Evolutionary conservation across 1,284 basidiomycete genomes (phyloP).

Genomic region (Microbotryum scabiosae): DNA sequence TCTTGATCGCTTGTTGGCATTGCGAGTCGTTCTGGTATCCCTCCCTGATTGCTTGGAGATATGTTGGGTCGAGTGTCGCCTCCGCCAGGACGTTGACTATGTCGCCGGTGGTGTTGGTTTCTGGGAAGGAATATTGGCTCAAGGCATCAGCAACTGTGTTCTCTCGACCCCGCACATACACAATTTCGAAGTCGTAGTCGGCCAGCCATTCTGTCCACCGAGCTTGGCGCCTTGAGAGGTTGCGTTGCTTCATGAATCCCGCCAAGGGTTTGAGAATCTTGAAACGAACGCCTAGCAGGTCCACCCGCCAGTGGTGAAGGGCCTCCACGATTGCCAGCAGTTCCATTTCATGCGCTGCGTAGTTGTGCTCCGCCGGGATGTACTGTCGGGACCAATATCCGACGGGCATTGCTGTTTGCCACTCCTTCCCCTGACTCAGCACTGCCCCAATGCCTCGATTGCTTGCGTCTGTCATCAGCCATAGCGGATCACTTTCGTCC

Average conservation of each 20-base stretch:
- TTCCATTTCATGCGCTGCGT: constrained; percentile 21
- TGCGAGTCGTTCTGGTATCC: no score
- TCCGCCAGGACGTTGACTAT: no score
- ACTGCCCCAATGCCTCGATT: constrained; percentile 2
- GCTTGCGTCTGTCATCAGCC: constrained; percentile 12
- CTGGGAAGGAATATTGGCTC: constrained; percentile 14
- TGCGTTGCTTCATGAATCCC: constrained; percentile 43
- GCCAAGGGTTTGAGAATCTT: no score
- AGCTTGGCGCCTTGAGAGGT: constrained; percentile 33
- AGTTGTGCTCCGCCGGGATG: no score
- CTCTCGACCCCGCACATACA: constrained; percentile 38
- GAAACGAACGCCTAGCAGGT: constrained; percentile 36
- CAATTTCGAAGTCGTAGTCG: constrained; percentile 39
- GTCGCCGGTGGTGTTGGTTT: no score
- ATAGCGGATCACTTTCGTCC: constrained; percentile 21
- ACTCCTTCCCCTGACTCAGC: no score
- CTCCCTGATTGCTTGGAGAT: constrained; percentile 36
- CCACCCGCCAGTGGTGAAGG: constrained; percentile 11
- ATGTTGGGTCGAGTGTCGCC: no score
- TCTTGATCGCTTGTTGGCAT: no score
- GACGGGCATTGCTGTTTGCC: no score
- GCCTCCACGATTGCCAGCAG: constrained; percentile 18
- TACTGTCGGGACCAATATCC: no score
- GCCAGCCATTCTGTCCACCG: constrained; percentile 33
- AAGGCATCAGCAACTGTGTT: constrained; percentile 35